Evolutionary conservation across 2,329 filamentous ascomycete genomes (phyloP).

Genomic region (Pseudogymnoascus sp.): DNA sequence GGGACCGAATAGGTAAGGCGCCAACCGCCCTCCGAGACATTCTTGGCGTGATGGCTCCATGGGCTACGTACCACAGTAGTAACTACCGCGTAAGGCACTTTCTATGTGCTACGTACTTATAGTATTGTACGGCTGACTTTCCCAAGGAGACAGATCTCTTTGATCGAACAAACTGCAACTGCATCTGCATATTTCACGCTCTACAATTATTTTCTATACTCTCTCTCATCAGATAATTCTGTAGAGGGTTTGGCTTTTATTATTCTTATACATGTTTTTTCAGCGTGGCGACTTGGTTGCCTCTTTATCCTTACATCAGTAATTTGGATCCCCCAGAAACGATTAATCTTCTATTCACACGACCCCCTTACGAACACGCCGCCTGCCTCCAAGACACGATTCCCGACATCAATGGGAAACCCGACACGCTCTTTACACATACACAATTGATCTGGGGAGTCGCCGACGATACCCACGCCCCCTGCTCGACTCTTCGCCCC

Average conservation of each 20-base stretch:
- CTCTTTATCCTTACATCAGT: background rate
- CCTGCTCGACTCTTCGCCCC: background rate
- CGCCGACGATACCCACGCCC: background rate
- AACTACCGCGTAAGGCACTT: background rate
- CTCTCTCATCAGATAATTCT: background rate
- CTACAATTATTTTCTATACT: background rate
- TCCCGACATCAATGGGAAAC: background rate
- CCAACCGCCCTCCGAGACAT: background rate
- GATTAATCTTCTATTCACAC: background rate
- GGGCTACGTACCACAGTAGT: background rate
- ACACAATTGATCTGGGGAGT: background rate
- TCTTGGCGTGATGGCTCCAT: background rate
- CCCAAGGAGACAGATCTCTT: background rate
- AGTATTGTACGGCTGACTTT: background rate
- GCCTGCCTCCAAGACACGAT: background rate
- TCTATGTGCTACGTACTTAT: background rate
- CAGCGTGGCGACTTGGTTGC: background rate
- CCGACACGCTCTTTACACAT: background rate
- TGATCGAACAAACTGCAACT: background rate
- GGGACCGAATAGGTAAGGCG: background rate
- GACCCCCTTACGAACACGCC: background rate
- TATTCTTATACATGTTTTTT: constrained; percentile 2
- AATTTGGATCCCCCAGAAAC: background rate
- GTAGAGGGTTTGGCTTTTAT: background rate
- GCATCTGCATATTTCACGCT: background rate